phyloP scores from a whole-genome alignment of 176 grass and related monocot genomes.

The Carex kokanica region DNA sequence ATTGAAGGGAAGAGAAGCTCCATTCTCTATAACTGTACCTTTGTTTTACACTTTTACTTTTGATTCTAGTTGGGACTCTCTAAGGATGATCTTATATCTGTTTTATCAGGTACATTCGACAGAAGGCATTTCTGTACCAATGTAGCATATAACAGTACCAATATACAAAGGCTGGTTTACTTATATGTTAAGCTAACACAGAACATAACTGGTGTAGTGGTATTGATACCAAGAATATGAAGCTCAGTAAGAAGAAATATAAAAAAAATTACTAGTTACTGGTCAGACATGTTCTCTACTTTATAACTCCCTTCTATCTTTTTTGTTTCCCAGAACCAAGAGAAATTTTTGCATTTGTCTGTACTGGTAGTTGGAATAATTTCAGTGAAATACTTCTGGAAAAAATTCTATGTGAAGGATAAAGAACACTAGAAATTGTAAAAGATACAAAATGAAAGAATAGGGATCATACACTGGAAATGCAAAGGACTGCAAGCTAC shows the following conservation, averaged over 20 bases:
- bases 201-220: neutral
- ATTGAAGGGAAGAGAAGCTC: neutral
- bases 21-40: neutral
- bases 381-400: neutral
- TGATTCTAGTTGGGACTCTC: neutral
- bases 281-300: neutral
- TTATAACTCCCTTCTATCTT: too few species aligned
- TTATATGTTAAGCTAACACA: neutral
- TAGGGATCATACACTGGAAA: constrained; percentile 26
- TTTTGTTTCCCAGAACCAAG: neutral
- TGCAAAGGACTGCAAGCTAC: constrained; percentile 17
- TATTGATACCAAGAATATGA: neutral
- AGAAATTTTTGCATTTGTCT: neutral
- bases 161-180: neutral
- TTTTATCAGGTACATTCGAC: neutral
- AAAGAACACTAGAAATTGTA: constrained; percentile 10
- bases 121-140: neutral
- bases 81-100: neutral
- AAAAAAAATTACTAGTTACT: neutral
- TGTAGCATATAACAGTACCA: neutral
- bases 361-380: neutral
- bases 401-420: neutral
- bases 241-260: neutral
- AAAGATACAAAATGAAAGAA: neutral
- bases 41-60: neutral